Percentiles rank a stretch among this genome's conserved stretches.
Conservation (phyloP, 176 grass and related monocot genomes). For the Oryza officinalis region DNA sequence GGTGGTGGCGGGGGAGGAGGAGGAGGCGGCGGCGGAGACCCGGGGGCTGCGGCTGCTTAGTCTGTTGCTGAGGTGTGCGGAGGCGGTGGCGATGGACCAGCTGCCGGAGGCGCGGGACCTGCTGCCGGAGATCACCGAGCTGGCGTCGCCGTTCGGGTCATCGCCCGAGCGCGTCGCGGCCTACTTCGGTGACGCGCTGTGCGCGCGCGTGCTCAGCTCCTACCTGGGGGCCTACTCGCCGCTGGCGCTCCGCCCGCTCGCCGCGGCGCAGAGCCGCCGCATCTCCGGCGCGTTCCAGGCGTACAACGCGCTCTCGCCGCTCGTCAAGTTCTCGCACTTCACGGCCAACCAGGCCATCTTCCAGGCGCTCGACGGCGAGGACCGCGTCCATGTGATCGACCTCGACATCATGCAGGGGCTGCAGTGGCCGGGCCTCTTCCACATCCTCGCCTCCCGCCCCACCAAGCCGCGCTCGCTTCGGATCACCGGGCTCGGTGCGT, state of each 20-base stretch:
- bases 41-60: slow-evolving; percentile 61
- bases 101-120: slow-evolving; percentile 67
- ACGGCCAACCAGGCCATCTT: slow-evolving; percentile 93
- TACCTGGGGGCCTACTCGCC: slow-evolving; percentile 79
- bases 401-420: slow-evolving; percentile 97
- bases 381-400: slow-evolving; percentile 74
- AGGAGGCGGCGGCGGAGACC: slow-evolving; percentile 34
- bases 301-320: slow-evolving; percentile 85
- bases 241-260: slow-evolving; percentile 36
- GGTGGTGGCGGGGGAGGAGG: neutral
- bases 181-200: slow-evolving; percentile 89
- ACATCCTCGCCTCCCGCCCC: slow-evolving; percentile 79
- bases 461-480: slow-evolving; percentile 58
- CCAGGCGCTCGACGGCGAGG: slow-evolving; percentile 65
- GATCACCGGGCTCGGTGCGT: slow-evolving; percentile 76
- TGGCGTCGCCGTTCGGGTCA: slow-evolving; percentile 81
- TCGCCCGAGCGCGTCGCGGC: slow-evolving; percentile 80
- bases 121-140: slow-evolving; percentile 79
- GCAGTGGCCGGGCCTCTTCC: slow-evolving; percentile 89
- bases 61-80: slow-evolving; percentile 73
- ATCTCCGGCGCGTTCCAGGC: slow-evolving; percentile 61
- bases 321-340: slow-evolving; percentile 97
- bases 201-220: slow-evolving; percentile 72
- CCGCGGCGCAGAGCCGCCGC: slow-evolving; percentile 49
- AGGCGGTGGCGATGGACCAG: slow-evolving; percentile 66